Base-by-base conservation (phyloP, 2,329 filamentous ascomycete genomes). In the Nemania bipapillata region DNA sequence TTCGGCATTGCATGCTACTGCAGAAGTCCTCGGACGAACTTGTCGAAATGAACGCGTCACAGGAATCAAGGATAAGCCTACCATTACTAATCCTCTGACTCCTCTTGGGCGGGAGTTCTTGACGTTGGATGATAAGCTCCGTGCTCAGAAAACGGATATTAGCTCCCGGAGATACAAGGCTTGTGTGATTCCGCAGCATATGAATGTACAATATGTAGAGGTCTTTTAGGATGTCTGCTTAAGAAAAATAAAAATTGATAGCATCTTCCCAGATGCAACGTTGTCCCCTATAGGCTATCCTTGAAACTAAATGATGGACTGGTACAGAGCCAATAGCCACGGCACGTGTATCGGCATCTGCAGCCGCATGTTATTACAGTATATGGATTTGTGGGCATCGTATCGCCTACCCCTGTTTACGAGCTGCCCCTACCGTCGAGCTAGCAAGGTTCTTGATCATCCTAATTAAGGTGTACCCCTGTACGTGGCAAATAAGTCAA, bases 141-240 rank as follows among this genome's bases (percentile, higher is more conserved):
- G 37, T 28, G 40, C 35, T 11, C 49, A 42, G 49, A 63, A 42
- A 35, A 63, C 60, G 24, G 60, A 63, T 30, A 63, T 63, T 30
- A 63, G 60, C 32, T 63, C 60, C n/a, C 60, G 60, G 24, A 54
- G 52, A 40, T 63, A 24, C 50, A 63, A 63, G n/a, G 60, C 60
- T 17, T 63, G 60, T 22, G 26, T 63, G 8, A 63, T 63, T 49
- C 60, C 60, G 7, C 26, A 55, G 49, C 47, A 63, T 32, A 55
- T 54, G 60, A 63, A 63, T 32, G 60, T 63, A 32, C 60, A 63
- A 40, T 63, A 63, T 45, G 60, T 63, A 17, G 50, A 63, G 28
- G 60, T 47, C 8, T 63, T 62, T 47, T 62, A 62, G 42, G 15
- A 12, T 24, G 57, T 45, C 47, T 32, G 11, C 32, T 17, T n/a